These are phyloP conservation scores for Penicillium vulpinum DNA, from an alignment of 2,329 filamentous ascomycete genomes.

Conservation along the genomic window DNA sequence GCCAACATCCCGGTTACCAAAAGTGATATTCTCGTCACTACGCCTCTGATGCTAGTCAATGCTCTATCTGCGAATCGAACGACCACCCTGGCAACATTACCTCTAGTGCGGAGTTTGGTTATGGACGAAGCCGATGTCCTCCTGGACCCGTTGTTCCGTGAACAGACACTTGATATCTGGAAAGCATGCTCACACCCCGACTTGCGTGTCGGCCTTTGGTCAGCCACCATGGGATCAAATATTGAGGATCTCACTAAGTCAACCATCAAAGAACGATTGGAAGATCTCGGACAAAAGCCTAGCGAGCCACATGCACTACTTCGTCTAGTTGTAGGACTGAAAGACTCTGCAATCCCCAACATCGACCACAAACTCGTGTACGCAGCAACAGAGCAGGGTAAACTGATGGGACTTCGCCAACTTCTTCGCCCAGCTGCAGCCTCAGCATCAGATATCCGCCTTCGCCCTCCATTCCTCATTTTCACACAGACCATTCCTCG, in stretches of 20 bases:
- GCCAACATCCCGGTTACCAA: constrained; percentile 59
- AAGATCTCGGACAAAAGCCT: constrained; percentile 19
- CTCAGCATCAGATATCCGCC: constrained; percentile 45
- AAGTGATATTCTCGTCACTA: constrained; percentile 77
- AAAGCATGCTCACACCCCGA: constrained; percentile 68
- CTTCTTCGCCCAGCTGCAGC: constrained; percentile 74
- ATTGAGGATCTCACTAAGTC: constrained; percentile 76
- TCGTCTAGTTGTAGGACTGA: constrained; percentile 89
- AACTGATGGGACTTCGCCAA: constrained; percentile 86
- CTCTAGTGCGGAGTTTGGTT: constrained; percentile 71
- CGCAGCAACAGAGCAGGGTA: constrained; percentile 88
- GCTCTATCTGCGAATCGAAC: constrained; percentile 57
- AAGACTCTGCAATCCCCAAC: constrained; percentile 92
- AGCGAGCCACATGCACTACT: constrained; percentile 56
- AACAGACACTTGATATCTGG: constrained; percentile 86
- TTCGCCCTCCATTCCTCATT: constrained; percentile 87
- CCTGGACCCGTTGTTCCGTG: constrained; percentile 83
- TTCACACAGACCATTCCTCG: constrained; percentile 96
- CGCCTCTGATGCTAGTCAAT: constrained; percentile 75
- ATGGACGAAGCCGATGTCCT: constrained; percentile 96
- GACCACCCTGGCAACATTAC: constrained; percentile 54
- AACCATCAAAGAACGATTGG: constrained; percentile 60
- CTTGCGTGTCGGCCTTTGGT: constrained; percentile 84
- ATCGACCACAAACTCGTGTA: constrained; percentile 87
- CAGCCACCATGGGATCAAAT: constrained; percentile 92